Evolutionary conservation across 768 basidiomycete species (phyloP), one percentile per base, ranked within the genome.

Genomic region (Termitomyces titanicus): DNA sequence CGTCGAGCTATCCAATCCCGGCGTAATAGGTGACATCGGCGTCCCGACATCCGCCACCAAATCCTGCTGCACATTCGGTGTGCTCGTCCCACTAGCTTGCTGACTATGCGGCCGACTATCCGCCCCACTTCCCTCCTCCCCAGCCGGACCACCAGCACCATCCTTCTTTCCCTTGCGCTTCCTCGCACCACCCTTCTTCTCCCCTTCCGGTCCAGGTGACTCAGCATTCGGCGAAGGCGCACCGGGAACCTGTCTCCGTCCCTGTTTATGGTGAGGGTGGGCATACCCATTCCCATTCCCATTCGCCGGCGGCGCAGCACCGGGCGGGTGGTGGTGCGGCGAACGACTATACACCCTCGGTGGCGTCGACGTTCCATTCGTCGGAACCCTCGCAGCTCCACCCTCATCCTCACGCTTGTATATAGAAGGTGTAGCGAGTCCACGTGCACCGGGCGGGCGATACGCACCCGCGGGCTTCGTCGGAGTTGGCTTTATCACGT

Each of bases 351-450:
- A 83, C 42, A 72, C 74, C 52, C 86, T 74, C 29, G 84, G 82
- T 3, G 88, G 88, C 12, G 88, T 89, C 33, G 80, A 76, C 18
- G 72, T 77, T 20, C 74, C 72, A 56, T 70, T 74, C 7, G 72
- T 73, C 51, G 79, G 79, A n/a, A 75, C 66, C 17, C 72, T 75
- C 8, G 84, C 78, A 2, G 76, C 72, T 2, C 88, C 91, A 37
- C 90, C 91, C 64, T 96, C 93, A 59, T 97, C 96, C 67, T 94
- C 92, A 17, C 95, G 82, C 71, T 90, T 94, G 76, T 88, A 98
- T 34, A 90, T 89, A 3, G 85, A 78, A 0, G 95, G 93, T 1
- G 95, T 94, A 43, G 89, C 84, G 0, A 90, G 79, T 0, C 96
- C 96, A 5, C 96, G 81, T 1, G 94, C 94, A 11, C 94, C 94